Evolutionary conservation across 148 eudicot species (phyloP), one percentile per base, ranked within the genome.

Genomic region (Heliamphora exappendiculata): DNA sequence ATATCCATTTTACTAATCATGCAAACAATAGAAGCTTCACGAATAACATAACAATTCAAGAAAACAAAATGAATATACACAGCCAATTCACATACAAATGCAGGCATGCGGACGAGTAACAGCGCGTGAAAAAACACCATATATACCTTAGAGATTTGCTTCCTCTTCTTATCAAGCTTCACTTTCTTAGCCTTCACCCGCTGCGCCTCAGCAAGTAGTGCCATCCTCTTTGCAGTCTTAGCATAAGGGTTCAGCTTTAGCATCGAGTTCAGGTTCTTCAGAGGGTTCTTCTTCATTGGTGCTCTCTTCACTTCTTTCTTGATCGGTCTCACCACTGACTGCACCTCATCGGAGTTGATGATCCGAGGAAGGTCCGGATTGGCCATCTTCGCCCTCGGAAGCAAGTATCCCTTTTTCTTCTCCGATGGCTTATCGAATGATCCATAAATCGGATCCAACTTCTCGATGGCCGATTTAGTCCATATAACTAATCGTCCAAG

Each of bases 321-420:
- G 22, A 82, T 89, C 0, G 98, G 98, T 75, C 86, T 87, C 14
- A 93, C 98, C 3, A 93, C 93, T 0, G 89, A 85, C 82, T 93
- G 98, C 28, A 93, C 88, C 85, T 93, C 93, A 87, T 91, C 97
- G 1, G 96, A 91, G 70, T 91, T 91, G 3, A 93, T 84, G 54
- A 93, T 91, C 86, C 98, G 89, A 55, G 98, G 87, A 49, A 93
- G 69, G 70, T 91, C 98, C 42, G 92, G 96, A 75, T 93, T 93
- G 58, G 78, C 74, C 98, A 93, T 93, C 88, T 93, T 93, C 0
- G 93, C 45, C 84, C 98, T 88, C 0, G 98, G 93, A 69, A 93
- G 28, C 64, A 91, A 67, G 62, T 91, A 93, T 26, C 89, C 88
- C 47, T 68, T 88, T 89, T 93, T 93, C 87, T 86, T 93, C 86